These are phyloP conservation scores for Vitis rupestris DNA, from an alignment of 164 flowering plant genomes.

Conservation along the genomic window DNA sequence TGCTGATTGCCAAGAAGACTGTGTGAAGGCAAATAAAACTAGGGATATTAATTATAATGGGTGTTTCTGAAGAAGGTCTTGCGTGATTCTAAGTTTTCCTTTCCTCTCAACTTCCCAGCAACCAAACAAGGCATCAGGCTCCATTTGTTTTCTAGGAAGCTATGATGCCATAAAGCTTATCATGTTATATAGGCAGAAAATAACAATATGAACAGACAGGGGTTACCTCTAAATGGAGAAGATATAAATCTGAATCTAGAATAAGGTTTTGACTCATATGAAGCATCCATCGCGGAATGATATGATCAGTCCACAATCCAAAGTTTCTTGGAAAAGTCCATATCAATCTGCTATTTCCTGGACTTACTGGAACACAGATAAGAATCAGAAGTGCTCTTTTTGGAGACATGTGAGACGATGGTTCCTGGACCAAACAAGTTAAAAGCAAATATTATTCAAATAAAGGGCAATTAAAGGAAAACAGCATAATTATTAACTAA, in stretches of 20 bases:
- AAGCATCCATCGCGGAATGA: conserved; percentile 86
- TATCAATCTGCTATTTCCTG: conserved; percentile 85
- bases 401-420: not conserved
- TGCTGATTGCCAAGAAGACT: too few relatives aligned
- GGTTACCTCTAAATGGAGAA: conserved; percentile 82
- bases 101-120: too few relatives aligned
- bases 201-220: not conserved
- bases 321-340: conserved; percentile 84
- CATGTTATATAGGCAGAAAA: not conserved
- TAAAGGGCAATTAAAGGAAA: too few relatives aligned
- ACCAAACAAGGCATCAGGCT: not conserved
- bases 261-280: conserved; percentile 75
- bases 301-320: conserved; percentile 60
- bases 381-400: conserved; percentile 45
- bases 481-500: too few relatives aligned
- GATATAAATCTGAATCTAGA: conserved; percentile 85
- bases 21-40: not conserved
- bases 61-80: too few relatives aligned
- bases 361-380: conserved; percentile 82
- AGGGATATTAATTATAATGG: not conserved
- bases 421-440: conserved; percentile 29
- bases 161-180: too few relatives aligned
- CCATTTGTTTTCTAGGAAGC: not conserved
- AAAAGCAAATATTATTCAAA: not conserved
- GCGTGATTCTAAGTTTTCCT: too few relatives aligned